Percentiles rank a stretch among this genome's conserved stretches.
phyloP scores from a whole-genome alignment of 768 basidiomycete species.

The Mycena albidolilacea region DNA sequence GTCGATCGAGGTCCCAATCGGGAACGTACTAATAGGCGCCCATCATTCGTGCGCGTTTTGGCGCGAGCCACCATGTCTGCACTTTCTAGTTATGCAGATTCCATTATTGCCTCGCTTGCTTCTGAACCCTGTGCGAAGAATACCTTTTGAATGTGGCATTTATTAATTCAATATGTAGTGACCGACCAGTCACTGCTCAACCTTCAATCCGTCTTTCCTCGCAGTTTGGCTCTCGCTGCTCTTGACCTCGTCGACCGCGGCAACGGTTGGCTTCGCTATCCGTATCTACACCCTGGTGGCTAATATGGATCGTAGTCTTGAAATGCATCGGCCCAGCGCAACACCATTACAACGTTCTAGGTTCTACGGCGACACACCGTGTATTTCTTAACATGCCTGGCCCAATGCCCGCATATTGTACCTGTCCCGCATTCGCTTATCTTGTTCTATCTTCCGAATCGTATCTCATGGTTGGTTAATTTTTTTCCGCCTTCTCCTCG shows the following conservation, averaged over 20 bases:
- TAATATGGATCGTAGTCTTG: conserved; percentile 61
- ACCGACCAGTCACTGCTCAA: conserved; percentile 69
- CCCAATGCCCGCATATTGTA: conserved; percentile 71
- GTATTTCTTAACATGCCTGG: conserved; percentile 65
- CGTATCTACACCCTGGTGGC: not conserved
- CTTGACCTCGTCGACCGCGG: conserved; percentile 83
- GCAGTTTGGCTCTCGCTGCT: conserved; percentile 75
- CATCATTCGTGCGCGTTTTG: not conserved
- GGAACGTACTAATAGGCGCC: not conserved
- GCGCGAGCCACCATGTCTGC: conserved; percentile 21
- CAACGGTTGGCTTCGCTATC: conserved; percentile 62
- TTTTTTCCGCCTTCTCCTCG: conserved; percentile 25
- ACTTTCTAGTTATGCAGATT: conserved; percentile 31
- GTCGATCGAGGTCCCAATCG: conserved; percentile 5
- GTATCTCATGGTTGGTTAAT: conserved; percentile 72
- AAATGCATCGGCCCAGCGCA: conserved; percentile 72
- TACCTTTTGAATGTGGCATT: not conserved
- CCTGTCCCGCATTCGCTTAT: conserved; percentile 81
- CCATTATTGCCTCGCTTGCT: conserved; percentile 20
- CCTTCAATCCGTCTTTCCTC: conserved; percentile 73
- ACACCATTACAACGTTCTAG: conserved; percentile 77
- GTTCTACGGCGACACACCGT: conserved; percentile 73
- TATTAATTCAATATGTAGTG: conserved; percentile 45
- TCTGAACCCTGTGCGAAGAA: conserved; percentile 24
- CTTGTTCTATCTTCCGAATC: conserved; percentile 72